phyloP scores from a whole-genome alignment of 2,329 filamentous ascomycete genomes.

The Penicillium hesseltinei region DNA sequence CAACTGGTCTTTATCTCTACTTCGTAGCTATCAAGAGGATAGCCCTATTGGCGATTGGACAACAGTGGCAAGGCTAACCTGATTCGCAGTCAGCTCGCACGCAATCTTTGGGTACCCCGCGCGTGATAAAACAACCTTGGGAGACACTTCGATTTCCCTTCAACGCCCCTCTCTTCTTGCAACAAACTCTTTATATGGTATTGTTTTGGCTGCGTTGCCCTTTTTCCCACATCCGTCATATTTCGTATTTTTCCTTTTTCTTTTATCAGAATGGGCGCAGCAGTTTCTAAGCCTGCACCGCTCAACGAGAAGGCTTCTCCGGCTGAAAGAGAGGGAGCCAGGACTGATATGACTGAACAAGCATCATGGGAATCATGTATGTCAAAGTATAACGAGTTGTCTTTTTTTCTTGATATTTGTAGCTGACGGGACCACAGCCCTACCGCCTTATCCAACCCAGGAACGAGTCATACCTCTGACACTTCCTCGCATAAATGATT shows the following conservation, averaged over 20 bases:
- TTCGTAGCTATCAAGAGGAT: no score
- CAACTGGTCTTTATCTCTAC: no score
- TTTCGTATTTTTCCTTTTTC: neutral
- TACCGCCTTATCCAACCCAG: neutral
- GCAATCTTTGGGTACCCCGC: neutral
- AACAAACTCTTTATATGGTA: no score
- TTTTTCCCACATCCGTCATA: neutral
- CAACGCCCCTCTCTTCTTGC: neutral
- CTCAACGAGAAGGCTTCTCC: neutral
- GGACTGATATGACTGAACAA: neutral
- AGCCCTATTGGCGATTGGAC: no score
- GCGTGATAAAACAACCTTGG: neutral
- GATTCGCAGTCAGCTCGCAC: neutral
- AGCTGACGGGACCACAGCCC: neutral
- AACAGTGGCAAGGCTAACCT: no score
- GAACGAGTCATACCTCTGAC: neutral
- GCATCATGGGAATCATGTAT: neutral
- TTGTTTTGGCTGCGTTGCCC: no score
- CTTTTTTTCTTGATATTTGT: neutral
- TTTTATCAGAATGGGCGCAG: neutral
- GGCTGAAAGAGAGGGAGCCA: neutral
- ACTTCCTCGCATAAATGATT: neutral
- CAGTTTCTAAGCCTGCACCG: neutral
- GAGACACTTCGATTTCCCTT: neutral
- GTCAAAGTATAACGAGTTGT: neutral